Conservation (phyloP, 169 alveolate species). For the Plasmodium sp. region DNA sequence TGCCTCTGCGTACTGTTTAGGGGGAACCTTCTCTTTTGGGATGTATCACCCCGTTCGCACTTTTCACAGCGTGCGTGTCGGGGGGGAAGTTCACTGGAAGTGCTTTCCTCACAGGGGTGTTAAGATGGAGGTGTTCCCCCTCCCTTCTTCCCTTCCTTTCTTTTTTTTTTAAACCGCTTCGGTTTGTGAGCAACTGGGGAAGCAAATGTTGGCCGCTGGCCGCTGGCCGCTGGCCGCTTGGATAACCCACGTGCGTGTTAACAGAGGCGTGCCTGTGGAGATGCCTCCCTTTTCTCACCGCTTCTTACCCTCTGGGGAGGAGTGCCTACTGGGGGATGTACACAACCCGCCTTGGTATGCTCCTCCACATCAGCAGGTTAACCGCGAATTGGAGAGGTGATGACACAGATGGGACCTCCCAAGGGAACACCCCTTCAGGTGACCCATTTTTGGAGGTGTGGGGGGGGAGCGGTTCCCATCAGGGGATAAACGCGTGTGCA, state of each 20-base stretch:
- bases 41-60: too few species aligned
- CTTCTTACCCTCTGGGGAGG: not conserved
- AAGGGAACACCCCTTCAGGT: not conserved
- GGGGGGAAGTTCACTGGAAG: too few species aligned
- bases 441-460: not conserved
- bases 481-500: not conserved
- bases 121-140: too few species aligned
- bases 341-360: not conserved
- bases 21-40: too few species aligned
- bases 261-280: not conserved
- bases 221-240: too few species aligned
- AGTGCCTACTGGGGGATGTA: not conserved
- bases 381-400: not conserved
- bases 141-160: too few species aligned
- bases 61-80: too few species aligned
- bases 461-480: not conserved
- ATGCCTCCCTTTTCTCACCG: not conserved
- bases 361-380: not conserved
- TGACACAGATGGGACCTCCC: not conserved
- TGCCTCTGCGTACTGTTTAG: too few species aligned
- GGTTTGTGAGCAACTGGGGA: not conserved
- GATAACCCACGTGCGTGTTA: not conserved
- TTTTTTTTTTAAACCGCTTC: not conserved
- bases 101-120: too few species aligned
- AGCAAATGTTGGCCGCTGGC: too few species aligned